phyloP scores from a whole-genome alignment of 2,329 filamentous ascomycete species.

The Talaromyces sp. region DNA sequence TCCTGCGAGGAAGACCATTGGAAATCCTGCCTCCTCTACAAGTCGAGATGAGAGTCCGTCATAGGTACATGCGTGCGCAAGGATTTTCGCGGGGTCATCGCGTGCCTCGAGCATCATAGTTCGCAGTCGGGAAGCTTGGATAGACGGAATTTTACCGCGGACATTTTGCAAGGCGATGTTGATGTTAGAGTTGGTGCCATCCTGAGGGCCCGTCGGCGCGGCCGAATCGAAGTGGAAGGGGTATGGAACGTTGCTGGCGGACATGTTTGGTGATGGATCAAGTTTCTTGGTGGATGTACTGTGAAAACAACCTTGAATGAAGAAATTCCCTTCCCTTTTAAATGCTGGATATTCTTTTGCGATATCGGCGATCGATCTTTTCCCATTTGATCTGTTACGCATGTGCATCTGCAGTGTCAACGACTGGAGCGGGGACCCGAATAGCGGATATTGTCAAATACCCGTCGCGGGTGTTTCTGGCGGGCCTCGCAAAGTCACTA shows the following conservation, averaged over 20 bases:
- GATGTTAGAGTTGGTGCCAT: constrained; percentile 12
- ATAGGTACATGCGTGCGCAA: constrained; percentile 49
- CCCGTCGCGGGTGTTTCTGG: too few species aligned
- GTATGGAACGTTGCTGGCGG: constrained; percentile 15
- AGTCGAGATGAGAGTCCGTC: constrained; percentile 50
- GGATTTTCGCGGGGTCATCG: constrained; percentile 46
- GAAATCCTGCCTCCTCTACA: constrained; percentile 51
- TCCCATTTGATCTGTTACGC: too few species aligned
- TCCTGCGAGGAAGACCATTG: constrained; percentile 49
- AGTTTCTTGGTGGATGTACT: not conserved
- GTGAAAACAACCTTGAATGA: too few species aligned
- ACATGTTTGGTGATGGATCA: constrained; percentile 12
- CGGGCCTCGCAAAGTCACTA: too few species aligned
- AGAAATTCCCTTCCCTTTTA: too few species aligned
- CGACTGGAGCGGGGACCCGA: too few species aligned
- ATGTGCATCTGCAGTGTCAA: too few species aligned
- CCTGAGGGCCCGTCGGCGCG: constrained; percentile 3
- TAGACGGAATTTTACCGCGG: constrained; percentile 14
- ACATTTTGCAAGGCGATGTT: constrained; percentile 10
- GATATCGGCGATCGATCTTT: too few species aligned
- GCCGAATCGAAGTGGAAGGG: constrained; percentile 20
- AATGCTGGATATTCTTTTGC: too few species aligned
- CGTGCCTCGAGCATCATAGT: constrained; percentile 47
- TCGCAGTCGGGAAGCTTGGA: constrained; percentile 28
- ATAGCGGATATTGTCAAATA: too few species aligned